Conservation (phyloP, 768 basidiomycete genomes). For the Agaricus subrufescens region DNA sequence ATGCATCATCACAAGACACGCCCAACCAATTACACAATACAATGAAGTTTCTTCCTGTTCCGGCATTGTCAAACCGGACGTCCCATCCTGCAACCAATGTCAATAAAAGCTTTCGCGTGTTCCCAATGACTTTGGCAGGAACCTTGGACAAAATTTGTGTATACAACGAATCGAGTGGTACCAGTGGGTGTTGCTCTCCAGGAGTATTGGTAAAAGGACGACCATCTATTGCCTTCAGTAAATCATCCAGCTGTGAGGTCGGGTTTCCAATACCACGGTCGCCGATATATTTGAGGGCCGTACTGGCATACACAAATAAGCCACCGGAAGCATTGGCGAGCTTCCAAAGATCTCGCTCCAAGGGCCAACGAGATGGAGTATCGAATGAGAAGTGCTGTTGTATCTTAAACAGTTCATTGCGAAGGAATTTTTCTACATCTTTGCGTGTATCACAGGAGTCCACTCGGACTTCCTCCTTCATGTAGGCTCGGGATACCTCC, state of each 20-base stretch:
- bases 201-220: neutral
- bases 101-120: neutral
- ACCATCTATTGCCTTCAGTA: neutral
- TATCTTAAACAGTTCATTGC: neutral
- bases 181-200: neutral
- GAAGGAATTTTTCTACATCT: neutral
- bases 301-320: neutral
- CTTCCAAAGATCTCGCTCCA: neutral
- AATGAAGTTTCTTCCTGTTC: too few species aligned
- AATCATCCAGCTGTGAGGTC: neutral
- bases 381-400: neutral
- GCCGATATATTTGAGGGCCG: neutral
- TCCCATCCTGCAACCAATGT: neutral
- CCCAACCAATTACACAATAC: neutral
- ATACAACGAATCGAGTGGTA: constrained; percentile 7
- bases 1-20: neutral
- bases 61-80: neutral
- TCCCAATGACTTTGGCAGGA: neutral
- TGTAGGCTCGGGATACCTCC: neutral
- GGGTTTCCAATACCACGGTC: neutral
- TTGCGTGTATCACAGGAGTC: neutral
- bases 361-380: neutral
- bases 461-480: neutral
- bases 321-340: neutral
- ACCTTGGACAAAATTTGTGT: neutral